A percentile compares a stretch with the other conserved stretches of the same genome.
phyloP scores from a whole-genome alignment of 768 basidiomycete species.

The Kwoniella shandongensis region DNA sequence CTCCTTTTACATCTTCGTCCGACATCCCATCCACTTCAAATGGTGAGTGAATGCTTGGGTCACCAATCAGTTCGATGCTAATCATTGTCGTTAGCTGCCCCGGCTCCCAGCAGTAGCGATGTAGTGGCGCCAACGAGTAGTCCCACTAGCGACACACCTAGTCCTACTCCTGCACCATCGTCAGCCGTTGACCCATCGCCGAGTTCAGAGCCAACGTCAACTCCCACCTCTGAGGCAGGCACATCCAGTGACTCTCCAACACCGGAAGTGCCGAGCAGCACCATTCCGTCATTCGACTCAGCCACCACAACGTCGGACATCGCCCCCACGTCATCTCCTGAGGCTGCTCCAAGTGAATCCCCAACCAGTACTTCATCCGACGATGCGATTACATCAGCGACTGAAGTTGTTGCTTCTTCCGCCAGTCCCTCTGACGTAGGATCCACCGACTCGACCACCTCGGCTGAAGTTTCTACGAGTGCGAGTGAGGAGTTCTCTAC shows the following conservation, averaged over 20 bases:
- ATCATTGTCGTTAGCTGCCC: too few species aligned
- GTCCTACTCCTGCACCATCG: too few species aligned
- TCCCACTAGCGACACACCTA: too few species aligned
- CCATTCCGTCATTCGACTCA: not conserved
- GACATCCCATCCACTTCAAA: not conserved
- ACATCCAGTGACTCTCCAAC: not conserved
- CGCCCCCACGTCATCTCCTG: not conserved
- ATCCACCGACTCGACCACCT: not conserved
- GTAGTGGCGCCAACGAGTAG: too few species aligned
- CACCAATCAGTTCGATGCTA: too few species aligned
- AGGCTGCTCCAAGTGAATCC: not conserved
- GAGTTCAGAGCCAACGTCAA: not conserved
- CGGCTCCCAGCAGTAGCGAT: too few species aligned
- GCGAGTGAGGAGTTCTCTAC: constrained; percentile 7
- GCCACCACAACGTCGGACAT: not conserved
- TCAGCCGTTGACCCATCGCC: not conserved
- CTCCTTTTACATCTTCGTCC: not conserved
- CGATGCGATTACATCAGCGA: not conserved
- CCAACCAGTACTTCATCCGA: not conserved
- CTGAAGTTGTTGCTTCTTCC: constrained; percentile 2
- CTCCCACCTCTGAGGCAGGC: not conserved
- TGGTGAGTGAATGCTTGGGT: too few species aligned
- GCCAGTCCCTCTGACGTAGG: not conserved
- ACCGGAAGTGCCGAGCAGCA: not conserved
- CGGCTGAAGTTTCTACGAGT: not conserved